Evolutionary conservation across 169 alveolate species (phyloP), one percentile per base, ranked within the genome.

Genomic region (Amoebophrya sp.): DNA sequence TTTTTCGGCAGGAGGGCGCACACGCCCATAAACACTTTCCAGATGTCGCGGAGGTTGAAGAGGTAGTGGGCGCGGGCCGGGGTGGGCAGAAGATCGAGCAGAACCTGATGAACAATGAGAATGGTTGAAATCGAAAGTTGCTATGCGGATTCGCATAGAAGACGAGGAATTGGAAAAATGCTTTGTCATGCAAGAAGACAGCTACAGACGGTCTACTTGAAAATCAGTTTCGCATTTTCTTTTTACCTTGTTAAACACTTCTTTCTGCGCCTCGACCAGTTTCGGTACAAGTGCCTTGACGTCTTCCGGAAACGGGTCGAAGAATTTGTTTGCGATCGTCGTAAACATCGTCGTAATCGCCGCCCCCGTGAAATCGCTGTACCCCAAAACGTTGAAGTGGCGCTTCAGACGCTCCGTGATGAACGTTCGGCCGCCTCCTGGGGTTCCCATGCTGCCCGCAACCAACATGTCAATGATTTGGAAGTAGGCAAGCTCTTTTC

Each of bases 381-480:
- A 97, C n/a, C 97, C 96, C 33, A 97, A 93, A 29, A 96, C 94
- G 93, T 97, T 96, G 92, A 95, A 96, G 92, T 97, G 99, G 77
- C 99, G 94, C 92, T 95, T 94, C 29, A 96, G 93, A 93, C 99
- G 95, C 90, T 95, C 94, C 23, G 98, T 95, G 89, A 96, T 96
- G 93, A 93, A 94, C 23, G 98, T 94, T 53, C 98, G 94, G 7
- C 99, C 99, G 23, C 99, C 99, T 0, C 99, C 99, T 0, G 99
- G 99, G 25, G 98, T 98, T 0, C 99, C 99, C 99, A 97, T 97
- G 33, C 98, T 98, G 0, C 97, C 95, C n/a, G 97, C 93, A 88
- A 97, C 94, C 89, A 96, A 95, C 39, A 97, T 93, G 93, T 97
- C 98, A 89, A 96, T 96, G 89, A 97, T 96, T 93, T 93, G 77